Evolutionary conservation across 116 monocot genomes (phyloP).

Genomic region (Trichopus zeylanicus): DNA sequence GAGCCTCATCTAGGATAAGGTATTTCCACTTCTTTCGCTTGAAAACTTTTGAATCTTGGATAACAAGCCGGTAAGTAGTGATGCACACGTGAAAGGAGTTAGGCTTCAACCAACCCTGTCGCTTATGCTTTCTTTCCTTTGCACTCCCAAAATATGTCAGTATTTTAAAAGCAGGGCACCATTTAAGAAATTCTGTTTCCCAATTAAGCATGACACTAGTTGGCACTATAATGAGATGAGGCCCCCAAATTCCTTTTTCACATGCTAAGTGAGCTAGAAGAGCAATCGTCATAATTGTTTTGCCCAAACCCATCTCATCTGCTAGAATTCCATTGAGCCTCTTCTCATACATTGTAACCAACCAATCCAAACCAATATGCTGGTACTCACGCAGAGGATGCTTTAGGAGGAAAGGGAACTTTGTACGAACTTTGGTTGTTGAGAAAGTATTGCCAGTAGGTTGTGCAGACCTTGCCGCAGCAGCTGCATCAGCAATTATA

Average conservation of each 20-base stretch:
- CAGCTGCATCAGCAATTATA: conserved; percentile 95
- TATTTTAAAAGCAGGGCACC: conserved; percentile 99
- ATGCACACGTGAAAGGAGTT: conserved; percentile 96
- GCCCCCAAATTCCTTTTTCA: conserved; percentile 99
- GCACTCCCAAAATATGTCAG: conserved; percentile 97
- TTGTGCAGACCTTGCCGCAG: conserved; percentile 97
- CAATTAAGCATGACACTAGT: conserved; percentile 99
- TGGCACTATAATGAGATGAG: conserved; percentile 96
- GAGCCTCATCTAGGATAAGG: conserved; percentile 97
- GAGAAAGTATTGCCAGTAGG: conserved; percentile 99
- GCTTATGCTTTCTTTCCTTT: conserved; percentile 89
- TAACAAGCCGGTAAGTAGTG: conserved; percentile 93
- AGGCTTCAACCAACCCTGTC: conserved; percentile 95
- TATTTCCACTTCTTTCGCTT: conserved; percentile 99
- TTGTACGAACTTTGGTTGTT: conserved; percentile 93
- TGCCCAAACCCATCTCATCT: conserved; percentile 99
- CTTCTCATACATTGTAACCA: conserved; percentile 97
- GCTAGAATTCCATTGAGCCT: conserved; percentile 97
- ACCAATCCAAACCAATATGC: conserved; percentile 98
- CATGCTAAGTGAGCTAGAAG: conserved; percentile 94
- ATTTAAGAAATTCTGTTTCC: conserved; percentile 98
- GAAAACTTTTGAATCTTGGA: conserved; percentile 96
- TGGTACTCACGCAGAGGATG: conserved; percentile 93
- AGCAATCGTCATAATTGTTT: conserved; percentile 99
- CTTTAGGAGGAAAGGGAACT: conserved; percentile 97